These are phyloP conservation scores for Epichloe hybrida DNA, from an alignment of 2,329 filamentous ascomycete species.

Conservation along the genomic window DNA sequence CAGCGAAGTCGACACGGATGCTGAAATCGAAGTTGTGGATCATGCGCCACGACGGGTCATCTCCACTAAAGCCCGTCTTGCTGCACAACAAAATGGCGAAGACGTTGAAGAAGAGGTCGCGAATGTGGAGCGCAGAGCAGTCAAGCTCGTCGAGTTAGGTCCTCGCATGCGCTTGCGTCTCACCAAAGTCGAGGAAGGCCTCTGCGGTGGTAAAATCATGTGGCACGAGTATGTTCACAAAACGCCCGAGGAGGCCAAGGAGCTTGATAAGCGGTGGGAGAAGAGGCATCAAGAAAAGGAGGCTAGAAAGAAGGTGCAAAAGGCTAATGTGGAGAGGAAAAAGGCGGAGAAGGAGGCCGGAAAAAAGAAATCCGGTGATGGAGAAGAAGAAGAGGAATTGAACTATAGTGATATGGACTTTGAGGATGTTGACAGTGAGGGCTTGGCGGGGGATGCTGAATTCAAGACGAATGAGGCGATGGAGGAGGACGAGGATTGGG, in stretches of 20 bases:
- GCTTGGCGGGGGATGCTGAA: slow-evolving; percentile 32
- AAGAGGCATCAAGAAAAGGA: slow-evolving; percentile 69
- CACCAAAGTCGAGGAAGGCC: slow-evolving; percentile 90
- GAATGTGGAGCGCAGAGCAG: slow-evolving; percentile 67
- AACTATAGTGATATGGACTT: slow-evolving; percentile 32
- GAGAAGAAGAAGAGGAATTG: slow-evolving; percentile 23
- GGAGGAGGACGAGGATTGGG: slow-evolving; percentile 38
- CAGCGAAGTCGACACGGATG: slow-evolving; percentile 86
- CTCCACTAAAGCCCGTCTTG: slow-evolving; percentile 34
- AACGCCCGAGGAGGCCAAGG: slow-evolving; percentile 59
- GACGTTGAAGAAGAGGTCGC: slow-evolving; percentile 35
- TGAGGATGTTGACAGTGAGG: slow-evolving; percentile 39
- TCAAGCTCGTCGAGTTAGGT: slow-evolving; percentile 85
- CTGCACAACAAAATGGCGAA: slow-evolving; percentile 23
- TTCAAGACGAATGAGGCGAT: slow-evolving; percentile 34
- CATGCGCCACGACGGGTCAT: slow-evolving; percentile 49
- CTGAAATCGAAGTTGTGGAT: slow-evolving; percentile 77
- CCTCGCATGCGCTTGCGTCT: slow-evolving; percentile 79
- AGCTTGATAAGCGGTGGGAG: slow-evolving; percentile 75
- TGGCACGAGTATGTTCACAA: slow-evolving; percentile 96
- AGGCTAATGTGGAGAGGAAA: slow-evolving; percentile 83
- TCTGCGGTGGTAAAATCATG: slow-evolving; percentile 83
- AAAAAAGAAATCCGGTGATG: slow-evolving; percentile 23
- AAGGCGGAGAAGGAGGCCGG: slow-evolving; percentile 33
- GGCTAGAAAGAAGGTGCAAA: slow-evolving; percentile 66